A percentile compares a stretch with the other conserved stretches of the same genome.
These are phyloP conservation scores for Termitomyces heimii DNA, from an alignment of 768 basidiomycete genomes.

Conservation along the genomic window DNA sequence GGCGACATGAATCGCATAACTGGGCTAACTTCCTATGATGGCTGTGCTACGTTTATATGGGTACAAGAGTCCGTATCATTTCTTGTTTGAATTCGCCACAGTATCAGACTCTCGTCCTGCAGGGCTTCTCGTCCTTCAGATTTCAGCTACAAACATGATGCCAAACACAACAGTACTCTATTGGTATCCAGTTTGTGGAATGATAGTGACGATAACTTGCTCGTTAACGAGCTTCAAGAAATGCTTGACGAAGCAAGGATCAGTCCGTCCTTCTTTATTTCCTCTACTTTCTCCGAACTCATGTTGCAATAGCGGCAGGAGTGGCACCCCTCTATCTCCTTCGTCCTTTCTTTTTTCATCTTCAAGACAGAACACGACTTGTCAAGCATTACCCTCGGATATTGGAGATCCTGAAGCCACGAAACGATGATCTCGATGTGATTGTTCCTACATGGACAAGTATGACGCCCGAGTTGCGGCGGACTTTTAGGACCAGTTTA, in stretches of 20 bases:
- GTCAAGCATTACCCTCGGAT: constrained; percentile 34
- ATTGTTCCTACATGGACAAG: constrained; percentile 22
- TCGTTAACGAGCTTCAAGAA: constrained; percentile 26
- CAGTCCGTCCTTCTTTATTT: constrained; percentile 18
- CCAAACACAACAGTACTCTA: constrained; percentile 50
- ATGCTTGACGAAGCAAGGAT: constrained; percentile 24
- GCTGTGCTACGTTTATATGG: constrained; percentile 52
- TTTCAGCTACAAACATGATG: constrained; percentile 80
- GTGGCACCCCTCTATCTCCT: constrained; percentile 44
- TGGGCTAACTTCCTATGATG: constrained; percentile 58
- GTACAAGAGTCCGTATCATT: constrained; percentile 58
- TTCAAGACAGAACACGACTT: constrained; percentile 31
- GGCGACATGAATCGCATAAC: constrained; percentile 55
- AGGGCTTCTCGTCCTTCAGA: constrained; percentile 62
- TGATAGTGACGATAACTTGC: constrained; percentile 27
- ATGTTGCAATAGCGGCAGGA: constrained; percentile 27
- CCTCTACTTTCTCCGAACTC: not conserved
- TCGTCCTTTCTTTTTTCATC: constrained; percentile 43
- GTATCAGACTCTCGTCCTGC: not conserved
- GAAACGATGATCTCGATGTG: constrained; percentile 25
- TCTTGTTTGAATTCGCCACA: not conserved
- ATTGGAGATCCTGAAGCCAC: constrained; percentile 35
- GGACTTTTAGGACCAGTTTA: constrained; percentile 46
- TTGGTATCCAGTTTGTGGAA: constrained; percentile 55
- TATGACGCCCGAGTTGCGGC: constrained; percentile 29